phyloP scores from a whole-genome alignment of 2,329 filamentous ascomycete genomes.

The Talaromyces piceae region DNA sequence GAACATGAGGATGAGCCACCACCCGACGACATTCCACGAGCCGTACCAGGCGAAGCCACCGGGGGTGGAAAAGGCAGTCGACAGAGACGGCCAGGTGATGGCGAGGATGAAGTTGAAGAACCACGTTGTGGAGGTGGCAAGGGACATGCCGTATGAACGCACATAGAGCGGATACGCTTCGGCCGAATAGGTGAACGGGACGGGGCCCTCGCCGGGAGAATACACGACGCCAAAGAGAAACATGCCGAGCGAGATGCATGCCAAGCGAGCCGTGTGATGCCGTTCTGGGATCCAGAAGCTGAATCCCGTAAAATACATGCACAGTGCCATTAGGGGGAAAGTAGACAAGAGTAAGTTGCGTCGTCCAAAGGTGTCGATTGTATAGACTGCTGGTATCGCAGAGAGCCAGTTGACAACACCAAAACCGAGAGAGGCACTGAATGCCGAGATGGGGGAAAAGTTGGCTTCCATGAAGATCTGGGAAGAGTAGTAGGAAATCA shows the following conservation, averaged over 20 bases:
- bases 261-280: conserved; percentile 29
- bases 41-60: conserved; percentile 49
- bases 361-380: conserved; percentile 62
- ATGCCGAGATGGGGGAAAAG: conserved; percentile 43
- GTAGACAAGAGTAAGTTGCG: conserved; percentile 57
- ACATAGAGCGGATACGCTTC: conserved; percentile 60
- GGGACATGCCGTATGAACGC: conserved; percentile 54
- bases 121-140: conserved; percentile 57
- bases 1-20: conserved; percentile 38
- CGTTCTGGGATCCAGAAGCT: conserved; percentile 44
- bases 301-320: conserved; percentile 47
- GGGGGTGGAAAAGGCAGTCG: conserved; percentile 41
- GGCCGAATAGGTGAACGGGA: conserved; percentile 61
- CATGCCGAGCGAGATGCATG: conserved; percentile 36
- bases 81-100: conserved; percentile 47
- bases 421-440: conserved; percentile 53
- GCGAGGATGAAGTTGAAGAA: conserved; percentile 50
- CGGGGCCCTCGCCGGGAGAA: conserved; percentile 55
- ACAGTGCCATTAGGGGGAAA: conserved; percentile 56
- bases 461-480: conserved; percentile 52
- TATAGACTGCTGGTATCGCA: conserved; percentile 56
- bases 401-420: conserved; percentile 60
- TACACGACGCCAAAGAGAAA: conserved; percentile 40
- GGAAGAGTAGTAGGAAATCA: conserved; percentile 55
- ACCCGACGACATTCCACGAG: conserved; percentile 37